Conservation (phyloP, 2,329 filamentous ascomycete species). For the Fusarium scirpi region DNA sequence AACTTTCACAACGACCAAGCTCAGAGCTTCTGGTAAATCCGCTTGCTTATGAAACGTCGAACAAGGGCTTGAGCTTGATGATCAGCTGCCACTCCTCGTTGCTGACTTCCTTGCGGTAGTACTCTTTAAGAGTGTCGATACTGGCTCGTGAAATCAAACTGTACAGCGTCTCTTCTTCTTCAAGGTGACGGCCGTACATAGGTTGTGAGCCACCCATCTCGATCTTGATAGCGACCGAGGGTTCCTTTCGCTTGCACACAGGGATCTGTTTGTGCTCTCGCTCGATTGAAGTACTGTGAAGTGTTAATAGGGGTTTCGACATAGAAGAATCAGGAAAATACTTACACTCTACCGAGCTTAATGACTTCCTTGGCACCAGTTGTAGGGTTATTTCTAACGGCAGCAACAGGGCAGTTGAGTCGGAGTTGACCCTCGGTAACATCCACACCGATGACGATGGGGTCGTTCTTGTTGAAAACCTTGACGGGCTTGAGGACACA, state of each 20-base stretch:
- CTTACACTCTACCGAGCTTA: constrained; percentile 91
- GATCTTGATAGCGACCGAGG: constrained; percentile 98
- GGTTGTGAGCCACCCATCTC: constrained; percentile 94
- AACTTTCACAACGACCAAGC: neutral
- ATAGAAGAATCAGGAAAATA: constrained; percentile 44
- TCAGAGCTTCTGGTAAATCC: neutral
- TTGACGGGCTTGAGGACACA: constrained; percentile 90
- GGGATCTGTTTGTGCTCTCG: constrained; percentile 95
- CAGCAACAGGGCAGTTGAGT: constrained; percentile 90
- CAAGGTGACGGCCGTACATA: constrained; percentile 92
- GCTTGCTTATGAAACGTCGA: constrained; percentile 78
- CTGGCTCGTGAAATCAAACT: constrained; percentile 86
- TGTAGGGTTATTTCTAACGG: constrained; percentile 82
- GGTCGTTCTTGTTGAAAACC: constrained; percentile 98
- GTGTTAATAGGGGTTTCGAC: constrained; percentile 50
- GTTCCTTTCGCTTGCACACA: constrained; percentile 94
- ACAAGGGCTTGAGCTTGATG: constrained; percentile 93
- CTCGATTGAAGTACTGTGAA: constrained; percentile 87
- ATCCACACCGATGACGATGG: constrained; percentile 95
- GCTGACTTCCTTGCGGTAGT: constrained; percentile 86
- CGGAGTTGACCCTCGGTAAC: constrained; percentile 90
- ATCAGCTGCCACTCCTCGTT: constrained; percentile 97
- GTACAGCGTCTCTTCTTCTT: constrained; percentile 91
- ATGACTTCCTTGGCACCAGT: constrained; percentile 88
- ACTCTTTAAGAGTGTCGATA: constrained; percentile 97